Conservation (phyloP, 352 stramenopile species). For the Saprolegnia parasitica region DNA sequence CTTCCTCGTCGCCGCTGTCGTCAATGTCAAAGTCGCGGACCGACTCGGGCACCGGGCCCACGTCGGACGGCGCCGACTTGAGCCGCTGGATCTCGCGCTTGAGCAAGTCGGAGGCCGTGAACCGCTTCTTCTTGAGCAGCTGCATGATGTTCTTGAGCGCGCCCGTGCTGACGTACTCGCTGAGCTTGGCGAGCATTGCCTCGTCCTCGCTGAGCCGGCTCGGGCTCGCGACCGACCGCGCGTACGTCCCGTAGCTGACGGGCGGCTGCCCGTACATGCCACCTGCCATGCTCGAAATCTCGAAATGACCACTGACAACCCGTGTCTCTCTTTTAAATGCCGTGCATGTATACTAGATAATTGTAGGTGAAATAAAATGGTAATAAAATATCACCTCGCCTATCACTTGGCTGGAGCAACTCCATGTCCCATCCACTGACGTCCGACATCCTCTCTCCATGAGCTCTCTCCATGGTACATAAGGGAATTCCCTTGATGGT, state of each 20-base stretch:
- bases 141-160: slow-evolving; percentile 17
- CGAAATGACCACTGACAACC: slow-evolving; percentile 4
- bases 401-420: no score
- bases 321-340: no score
- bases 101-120: slow-evolving; percentile 11
- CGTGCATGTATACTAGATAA: no score
- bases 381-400: no score
- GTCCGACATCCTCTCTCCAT: no score
- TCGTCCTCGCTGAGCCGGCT: slow-evolving; percentile 20
- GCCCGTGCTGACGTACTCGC: slow-evolving; percentile 1
- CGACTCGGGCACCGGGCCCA: background rate
- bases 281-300: slow-evolving; percentile 3
- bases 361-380: no score
- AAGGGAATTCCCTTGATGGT: no score
- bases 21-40: slow-evolving; percentile 11
- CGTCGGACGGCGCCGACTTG: slow-evolving; percentile 20
- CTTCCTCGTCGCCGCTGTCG: slow-evolving; percentile 4
- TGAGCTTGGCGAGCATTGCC: background rate
- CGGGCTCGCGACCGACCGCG: background rate
- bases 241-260: background rate
- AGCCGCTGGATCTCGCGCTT: slow-evolving; percentile 22
- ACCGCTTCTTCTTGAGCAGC: slow-evolving; percentile 22
- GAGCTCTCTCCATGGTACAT: no score
- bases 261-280: background rate
- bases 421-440: no score